A percentile compares a stretch with the other conserved stretches of the same genome.
Evolutionary conservation across 768 basidiomycete genomes (phyloP).

Genomic region (Pleurotus platypus): DNA sequence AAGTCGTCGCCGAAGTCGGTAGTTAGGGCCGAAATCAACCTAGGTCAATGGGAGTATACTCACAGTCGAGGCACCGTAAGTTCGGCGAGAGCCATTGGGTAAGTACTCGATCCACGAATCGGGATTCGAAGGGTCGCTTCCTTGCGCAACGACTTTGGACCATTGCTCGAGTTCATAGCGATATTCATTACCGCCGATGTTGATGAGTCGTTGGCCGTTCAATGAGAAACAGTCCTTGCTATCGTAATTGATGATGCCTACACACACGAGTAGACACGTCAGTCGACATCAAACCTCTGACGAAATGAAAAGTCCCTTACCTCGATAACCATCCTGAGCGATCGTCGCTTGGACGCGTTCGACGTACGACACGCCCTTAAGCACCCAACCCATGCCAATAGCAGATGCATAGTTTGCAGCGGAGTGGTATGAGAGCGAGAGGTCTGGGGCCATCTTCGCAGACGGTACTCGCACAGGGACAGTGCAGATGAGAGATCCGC

Average conservation of each 20-base stretch:
- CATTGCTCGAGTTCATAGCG: constrained; percentile 13
- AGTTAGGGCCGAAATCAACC: no score
- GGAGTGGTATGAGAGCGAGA: constrained; percentile 11
- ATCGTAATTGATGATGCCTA: constrained; percentile 9
- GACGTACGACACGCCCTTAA: constrained; percentile 8
- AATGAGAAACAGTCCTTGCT: constrained; percentile 9
- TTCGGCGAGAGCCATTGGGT: constrained; percentile 9
- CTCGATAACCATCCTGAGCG: constrained; percentile 12
- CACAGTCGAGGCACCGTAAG: constrained; percentile 5
- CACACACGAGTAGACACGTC: not conserved
- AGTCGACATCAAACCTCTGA: not conserved
- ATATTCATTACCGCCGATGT: constrained; percentile 11
- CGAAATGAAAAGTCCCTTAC: not conserved
- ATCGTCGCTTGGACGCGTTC: constrained; percentile 9
- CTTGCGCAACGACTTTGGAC: constrained; percentile 9
- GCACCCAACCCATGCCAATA: constrained; percentile 10
- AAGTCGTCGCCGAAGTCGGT: not conserved
- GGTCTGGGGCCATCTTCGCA: constrained; percentile 9
- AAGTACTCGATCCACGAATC: constrained; percentile 12
- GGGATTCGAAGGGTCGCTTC: constrained; percentile 8
- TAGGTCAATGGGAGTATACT: not conserved
- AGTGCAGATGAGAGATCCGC: constrained; percentile 9
- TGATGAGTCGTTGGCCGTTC: constrained; percentile 11
- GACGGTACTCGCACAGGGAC: constrained; percentile 9
- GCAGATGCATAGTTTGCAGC: constrained; percentile 9